Percentiles rank a stretch among this genome's conserved stretches.
These are phyloP conservation scores for Tricladium varicosporioides DNA, from an alignment of 2,329 filamentous ascomycete genomes.

Conservation along the genomic window DNA sequence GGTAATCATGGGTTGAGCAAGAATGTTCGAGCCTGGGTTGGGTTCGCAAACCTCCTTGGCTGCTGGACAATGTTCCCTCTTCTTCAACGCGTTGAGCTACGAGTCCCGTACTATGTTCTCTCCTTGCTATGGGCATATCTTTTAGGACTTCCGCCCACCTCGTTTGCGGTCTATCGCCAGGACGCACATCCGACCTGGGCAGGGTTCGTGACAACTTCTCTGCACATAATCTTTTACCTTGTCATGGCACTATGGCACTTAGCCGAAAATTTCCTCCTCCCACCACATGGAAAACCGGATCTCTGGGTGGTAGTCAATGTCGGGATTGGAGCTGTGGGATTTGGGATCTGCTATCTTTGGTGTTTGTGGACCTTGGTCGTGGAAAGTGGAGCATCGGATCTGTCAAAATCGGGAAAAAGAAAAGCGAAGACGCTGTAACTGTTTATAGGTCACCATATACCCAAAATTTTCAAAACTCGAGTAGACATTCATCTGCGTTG, in stretches of 20 bases:
- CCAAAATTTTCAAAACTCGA: background rate
- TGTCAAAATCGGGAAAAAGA: slow-evolving; percentile 20
- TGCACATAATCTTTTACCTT: slow-evolving; percentile 76
- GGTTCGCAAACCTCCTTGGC: slow-evolving; percentile 89
- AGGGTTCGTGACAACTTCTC: slow-evolving; percentile 57
- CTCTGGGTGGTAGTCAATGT: slow-evolving; percentile 93
- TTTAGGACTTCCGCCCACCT: slow-evolving; percentile 79
- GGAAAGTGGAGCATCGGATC: slow-evolving; percentile 46
- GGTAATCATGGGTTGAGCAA: slow-evolving; percentile 75
- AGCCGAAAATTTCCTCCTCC: slow-evolving; percentile 63
- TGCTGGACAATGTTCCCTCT: slow-evolving; percentile 94
- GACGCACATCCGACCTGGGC: slow-evolving; percentile 45
- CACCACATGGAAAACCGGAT: slow-evolving; percentile 80
- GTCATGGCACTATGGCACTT: slow-evolving; percentile 81
- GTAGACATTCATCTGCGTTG: background rate
- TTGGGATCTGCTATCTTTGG: slow-evolving; percentile 87
- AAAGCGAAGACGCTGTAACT: slow-evolving; percentile 29
- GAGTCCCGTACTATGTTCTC: slow-evolving; percentile 80
- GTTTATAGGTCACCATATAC: slow-evolving; percentile 29
- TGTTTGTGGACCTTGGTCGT: slow-evolving; percentile 67
- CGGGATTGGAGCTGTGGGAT: slow-evolving; percentile 79
- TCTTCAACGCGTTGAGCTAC: slow-evolving; percentile 78
- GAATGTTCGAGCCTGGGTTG: slow-evolving; percentile 82
- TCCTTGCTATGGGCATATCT: slow-evolving; percentile 89
- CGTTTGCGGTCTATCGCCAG: slow-evolving; percentile 65